phyloP scores from a whole-genome alignment of 2,329 filamentous ascomycete species.

The Penicillium freii region DNA sequence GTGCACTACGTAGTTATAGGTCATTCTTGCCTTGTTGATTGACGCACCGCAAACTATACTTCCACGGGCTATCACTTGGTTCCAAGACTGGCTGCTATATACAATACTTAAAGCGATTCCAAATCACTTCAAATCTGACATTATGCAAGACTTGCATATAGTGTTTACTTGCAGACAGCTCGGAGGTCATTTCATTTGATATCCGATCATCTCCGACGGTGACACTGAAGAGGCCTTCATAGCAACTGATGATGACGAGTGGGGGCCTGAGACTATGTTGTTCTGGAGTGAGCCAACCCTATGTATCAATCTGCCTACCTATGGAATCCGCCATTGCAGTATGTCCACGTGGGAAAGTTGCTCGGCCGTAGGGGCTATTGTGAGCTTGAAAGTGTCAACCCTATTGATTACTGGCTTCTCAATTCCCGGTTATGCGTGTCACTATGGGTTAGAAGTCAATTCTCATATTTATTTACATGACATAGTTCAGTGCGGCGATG shows the following conservation, averaged over 20 bases:
- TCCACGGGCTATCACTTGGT: neutral
- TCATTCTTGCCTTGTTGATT: neutral
- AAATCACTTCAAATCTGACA: neutral
- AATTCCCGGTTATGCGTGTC: neutral
- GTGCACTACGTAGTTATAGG: neutral
- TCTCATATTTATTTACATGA: neutral
- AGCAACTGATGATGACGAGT: neutral
- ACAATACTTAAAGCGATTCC: neutral
- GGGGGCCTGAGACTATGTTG: too few relatives aligned
- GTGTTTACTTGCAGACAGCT: neutral
- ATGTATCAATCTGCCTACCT: neutral
- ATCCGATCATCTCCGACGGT: neutral
- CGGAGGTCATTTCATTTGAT: neutral
- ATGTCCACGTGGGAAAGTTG: neutral
- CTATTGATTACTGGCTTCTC: neutral
- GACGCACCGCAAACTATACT: neutral
- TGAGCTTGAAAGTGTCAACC: neutral
- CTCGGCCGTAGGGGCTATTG: neutral
- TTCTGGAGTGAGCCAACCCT: neutral
- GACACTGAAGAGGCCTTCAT: neutral
- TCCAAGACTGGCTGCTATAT: neutral
- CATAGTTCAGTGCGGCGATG: neutral
- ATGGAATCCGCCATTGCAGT: neutral
- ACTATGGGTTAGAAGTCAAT: neutral
- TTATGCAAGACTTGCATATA: too few relatives aligned